phyloP scores from a whole-genome alignment of 2,329 filamentous ascomycete species.

The Escovopsis sp. region DNA sequence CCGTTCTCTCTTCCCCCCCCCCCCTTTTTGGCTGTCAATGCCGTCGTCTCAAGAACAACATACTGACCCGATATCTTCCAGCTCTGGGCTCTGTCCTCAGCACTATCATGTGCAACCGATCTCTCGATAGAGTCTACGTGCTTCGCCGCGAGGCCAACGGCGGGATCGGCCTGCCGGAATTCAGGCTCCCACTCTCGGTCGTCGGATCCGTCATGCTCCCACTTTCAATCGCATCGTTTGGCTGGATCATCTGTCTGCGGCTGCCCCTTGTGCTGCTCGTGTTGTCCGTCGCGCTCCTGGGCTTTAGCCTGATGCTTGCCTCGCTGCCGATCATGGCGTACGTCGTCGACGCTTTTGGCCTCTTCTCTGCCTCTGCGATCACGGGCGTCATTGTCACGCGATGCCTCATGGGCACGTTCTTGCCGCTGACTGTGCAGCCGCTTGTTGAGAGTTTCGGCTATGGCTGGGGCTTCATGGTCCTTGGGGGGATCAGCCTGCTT shows the following conservation, averaged over 20 bases:
- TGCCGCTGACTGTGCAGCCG: constrained; percentile 36
- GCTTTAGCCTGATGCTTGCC: constrained; percentile 29
- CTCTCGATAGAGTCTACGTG: constrained; percentile 39
- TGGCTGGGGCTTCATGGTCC: constrained; percentile 33
- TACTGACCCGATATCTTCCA: constrained; percentile 9
- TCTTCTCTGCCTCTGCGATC: constrained; percentile 42
- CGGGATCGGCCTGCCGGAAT: constrained; percentile 34
- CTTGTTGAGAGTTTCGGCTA: constrained; percentile 34
- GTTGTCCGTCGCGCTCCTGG: constrained; percentile 27
- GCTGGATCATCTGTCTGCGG: constrained; percentile 32
- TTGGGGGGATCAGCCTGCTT: constrained; percentile 26
- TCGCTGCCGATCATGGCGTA: constrained; percentile 39
- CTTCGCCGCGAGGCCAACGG: constrained; percentile 25
- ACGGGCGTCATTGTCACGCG: constrained; percentile 40
- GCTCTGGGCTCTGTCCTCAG: constrained; percentile 33
- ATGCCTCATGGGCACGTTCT: constrained; percentile 40
- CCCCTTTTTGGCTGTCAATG: constrained; percentile 32
- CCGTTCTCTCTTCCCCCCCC: constrained; percentile 14
- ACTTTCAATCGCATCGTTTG: constrained; percentile 29
- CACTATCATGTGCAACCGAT: constrained; percentile 33
- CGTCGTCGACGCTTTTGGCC: constrained; percentile 40
- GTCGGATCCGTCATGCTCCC: constrained; percentile 32
- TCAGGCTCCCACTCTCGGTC: constrained; percentile 38
- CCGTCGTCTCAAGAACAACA: constrained; percentile 27
- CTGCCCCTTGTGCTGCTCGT: constrained; percentile 30